Base-by-base conservation (phyloP, 352 stramenopile species). In the Thalassiosira sp. region DNA sequence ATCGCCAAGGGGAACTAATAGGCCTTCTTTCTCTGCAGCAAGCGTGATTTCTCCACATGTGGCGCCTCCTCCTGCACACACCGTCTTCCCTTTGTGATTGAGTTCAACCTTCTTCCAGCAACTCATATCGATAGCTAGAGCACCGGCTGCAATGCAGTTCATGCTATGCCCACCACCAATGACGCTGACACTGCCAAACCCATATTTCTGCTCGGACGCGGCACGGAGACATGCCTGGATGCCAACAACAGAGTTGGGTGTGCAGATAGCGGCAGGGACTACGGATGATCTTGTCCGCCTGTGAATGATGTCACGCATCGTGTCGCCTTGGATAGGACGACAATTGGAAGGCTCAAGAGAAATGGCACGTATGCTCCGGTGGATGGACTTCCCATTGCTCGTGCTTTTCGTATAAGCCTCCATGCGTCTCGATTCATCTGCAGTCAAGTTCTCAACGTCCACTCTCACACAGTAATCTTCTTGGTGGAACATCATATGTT, bases 191-290 rank as follows among this genome's bases (percentile, higher is more conserved):
- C 43, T 59, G 2, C 37, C 22, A 59, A 59, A 58, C n/a, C 42
- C 60, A 59, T 40, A 35, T 16, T 13, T 60, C 49, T 59, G 13
- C 42, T 52, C 31, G 31, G 60, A 51, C 37, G 60, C 60, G 46
- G 60, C 60, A 27, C 25, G 22, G 18, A 69, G n/a, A 59, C 60
- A 69, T 25, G 60, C 60, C 28, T 69, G 60, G 25, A 69, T 51
- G 0, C 60, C 60, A 51, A 69, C 45, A 16, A 59, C 43, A 40
- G 60, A 31, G n/a, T 45, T 69, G 18, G 60, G 60, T 5, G 28
- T 46, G 37, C 27, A 35, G 1, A 69, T 16, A 11, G 40, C 42
- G 0, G 20, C 24, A 1, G 60, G 60, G 11, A 37, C 35, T 20
- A 60, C 20, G 25, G n/a, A 52, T 59, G 0, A n/a, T n/a, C n/a